These are phyloP conservation scores for Lactarius trivialis DNA, from an alignment of 768 basidiomycete species.

Conservation along the genomic window DNA sequence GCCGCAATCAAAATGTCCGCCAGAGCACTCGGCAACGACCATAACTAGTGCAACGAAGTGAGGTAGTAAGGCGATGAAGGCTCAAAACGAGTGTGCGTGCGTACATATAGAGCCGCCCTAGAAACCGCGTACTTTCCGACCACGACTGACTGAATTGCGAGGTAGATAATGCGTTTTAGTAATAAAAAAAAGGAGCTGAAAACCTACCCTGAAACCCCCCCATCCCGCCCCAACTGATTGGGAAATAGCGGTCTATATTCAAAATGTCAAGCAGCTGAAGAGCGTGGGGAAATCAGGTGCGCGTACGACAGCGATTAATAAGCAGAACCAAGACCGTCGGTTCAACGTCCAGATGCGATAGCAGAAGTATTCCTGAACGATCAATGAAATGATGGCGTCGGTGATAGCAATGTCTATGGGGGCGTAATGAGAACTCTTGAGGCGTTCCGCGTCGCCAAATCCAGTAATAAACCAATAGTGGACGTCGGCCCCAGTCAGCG, in stretches of 20 bases:
- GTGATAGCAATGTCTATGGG: conserved; percentile 23
- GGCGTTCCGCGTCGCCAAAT: conserved; percentile 26
- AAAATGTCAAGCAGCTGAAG: neutral
- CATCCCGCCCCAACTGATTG: neutral
- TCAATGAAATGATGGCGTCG: conserved; percentile 26
- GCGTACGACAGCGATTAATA: neutral
- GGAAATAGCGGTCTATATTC: neutral
- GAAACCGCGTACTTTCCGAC: neutral
- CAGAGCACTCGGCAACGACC: neutral
- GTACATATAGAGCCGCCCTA: neutral
- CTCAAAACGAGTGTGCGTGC: neutral
- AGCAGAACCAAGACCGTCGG: neutral
- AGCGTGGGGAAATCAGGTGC: neutral
- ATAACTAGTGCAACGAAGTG: neutral
- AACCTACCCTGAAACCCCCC: neutral
- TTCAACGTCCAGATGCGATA: conserved; percentile 16
- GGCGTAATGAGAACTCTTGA: conserved; percentile 19
- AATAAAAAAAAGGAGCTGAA: too few relatives aligned
- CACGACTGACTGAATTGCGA: neutral
- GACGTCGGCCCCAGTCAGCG: conserved; percentile 21
- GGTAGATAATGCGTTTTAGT: neutral
- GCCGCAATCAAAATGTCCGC: conserved; percentile 1
- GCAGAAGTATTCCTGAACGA: conserved; percentile 29
- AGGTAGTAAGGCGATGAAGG: neutral
- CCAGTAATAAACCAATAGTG: conserved; percentile 28